Conservation (phyloP, 2,329 filamentous ascomycete genomes). For the Setomelanomma holmii region DNA sequence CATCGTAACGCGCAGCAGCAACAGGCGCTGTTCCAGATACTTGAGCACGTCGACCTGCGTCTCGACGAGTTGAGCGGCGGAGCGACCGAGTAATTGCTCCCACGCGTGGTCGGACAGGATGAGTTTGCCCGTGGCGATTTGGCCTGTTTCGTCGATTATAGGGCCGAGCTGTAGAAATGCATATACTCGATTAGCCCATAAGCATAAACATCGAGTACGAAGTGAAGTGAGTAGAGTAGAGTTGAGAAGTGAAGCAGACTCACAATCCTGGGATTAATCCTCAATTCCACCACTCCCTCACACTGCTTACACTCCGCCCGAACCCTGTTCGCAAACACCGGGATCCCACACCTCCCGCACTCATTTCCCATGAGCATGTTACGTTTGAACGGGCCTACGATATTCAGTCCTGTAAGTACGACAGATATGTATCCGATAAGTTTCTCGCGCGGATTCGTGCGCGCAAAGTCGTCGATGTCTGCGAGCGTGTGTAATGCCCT, state of each 20-base stretch:
- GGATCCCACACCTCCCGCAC: conserved; percentile 62
- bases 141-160: conserved; percentile 64
- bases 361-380: conserved; percentile 56
- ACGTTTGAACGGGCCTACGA: conserved; percentile 50
- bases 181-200: not conserved
- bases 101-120: conserved; percentile 63
- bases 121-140: conserved; percentile 59
- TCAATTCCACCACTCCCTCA: conserved; percentile 42
- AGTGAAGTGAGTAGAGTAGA: not conserved
- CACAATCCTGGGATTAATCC: conserved; percentile 53
- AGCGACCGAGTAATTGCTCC: conserved; percentile 57
- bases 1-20: conserved; percentile 61
- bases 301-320: conserved; percentile 52
- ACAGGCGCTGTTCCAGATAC: conserved; percentile 59
- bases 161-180: conserved; percentile 45
- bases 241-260: conserved; percentile 8
- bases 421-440: conserved; percentile 56
- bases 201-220: too few species aligned
- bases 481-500: conserved; percentile 53
- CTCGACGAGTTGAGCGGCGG: conserved; percentile 52
- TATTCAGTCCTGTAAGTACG: conserved; percentile 52
- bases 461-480: conserved; percentile 53
- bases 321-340: conserved; percentile 60
- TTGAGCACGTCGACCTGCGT: conserved; percentile 51
- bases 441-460: conserved; percentile 36